phyloP scores from a whole-genome alignment of 768 basidiomycete genomes.

The Neoboletus subvelutipes region DNA sequence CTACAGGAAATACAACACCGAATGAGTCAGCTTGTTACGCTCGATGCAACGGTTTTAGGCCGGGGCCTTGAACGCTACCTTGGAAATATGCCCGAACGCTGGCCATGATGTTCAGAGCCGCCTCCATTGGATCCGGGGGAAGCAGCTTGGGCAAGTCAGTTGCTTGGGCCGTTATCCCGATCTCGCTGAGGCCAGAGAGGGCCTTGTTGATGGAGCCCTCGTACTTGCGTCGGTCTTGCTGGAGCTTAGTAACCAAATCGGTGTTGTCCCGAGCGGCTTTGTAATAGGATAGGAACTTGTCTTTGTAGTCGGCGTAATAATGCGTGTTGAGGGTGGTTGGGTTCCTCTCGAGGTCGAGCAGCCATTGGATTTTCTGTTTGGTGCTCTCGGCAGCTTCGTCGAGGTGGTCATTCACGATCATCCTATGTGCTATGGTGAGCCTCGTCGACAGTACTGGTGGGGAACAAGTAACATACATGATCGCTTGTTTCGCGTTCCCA shows the following conservation, averaged over 20 bases:
- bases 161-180: slow-evolving; percentile 35
- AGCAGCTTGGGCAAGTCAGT: slow-evolving; percentile 51
- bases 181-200: slow-evolving; percentile 8
- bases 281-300: slow-evolving; percentile 52
- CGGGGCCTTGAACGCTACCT: slow-evolving; percentile 40
- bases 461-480: slow-evolving; percentile 36
- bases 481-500: slow-evolving; percentile 49
- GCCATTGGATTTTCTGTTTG: slow-evolving; percentile 45
- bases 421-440: slow-evolving; percentile 31
- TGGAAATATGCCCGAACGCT: slow-evolving; percentile 74
- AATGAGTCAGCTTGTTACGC: background rate
- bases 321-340: slow-evolving; percentile 55
- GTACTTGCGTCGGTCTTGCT: background rate
- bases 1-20: slow-evolving; percentile 27
- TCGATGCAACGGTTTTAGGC: background rate
- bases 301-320: slow-evolving; percentile 48
- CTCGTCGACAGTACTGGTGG: no score
- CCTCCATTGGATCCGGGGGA: slow-evolving; percentile 50
- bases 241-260: slow-evolving; percentile 11
- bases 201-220: slow-evolving; percentile 30
- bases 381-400: slow-evolving; percentile 41
- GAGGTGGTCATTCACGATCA: slow-evolving; percentile 51
- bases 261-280: slow-evolving; percentile 29
- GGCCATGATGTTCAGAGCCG: slow-evolving; percentile 65
- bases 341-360: slow-evolving; percentile 46